phyloP scores from a whole-genome alignment of 2,329 filamentous ascomycete species.

The Penicillium sp. region DNA sequence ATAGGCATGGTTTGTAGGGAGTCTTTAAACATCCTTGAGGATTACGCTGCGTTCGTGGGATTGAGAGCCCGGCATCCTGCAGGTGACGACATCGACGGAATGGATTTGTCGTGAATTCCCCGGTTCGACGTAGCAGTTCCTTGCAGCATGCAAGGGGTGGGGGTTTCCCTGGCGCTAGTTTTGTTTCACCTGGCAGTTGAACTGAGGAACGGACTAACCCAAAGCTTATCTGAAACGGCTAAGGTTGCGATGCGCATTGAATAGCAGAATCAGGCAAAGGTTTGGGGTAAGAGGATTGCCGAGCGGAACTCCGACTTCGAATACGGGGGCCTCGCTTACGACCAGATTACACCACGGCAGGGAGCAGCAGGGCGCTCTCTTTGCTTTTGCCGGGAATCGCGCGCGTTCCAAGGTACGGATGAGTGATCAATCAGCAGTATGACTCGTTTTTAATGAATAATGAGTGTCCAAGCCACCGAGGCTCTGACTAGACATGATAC shows the following conservation, averaged over 20 bases:
- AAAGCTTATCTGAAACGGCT: slow-evolving; percentile 1
- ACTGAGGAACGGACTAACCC: background rate
- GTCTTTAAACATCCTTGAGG: background rate
- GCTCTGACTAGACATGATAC: background rate
- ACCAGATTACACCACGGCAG: background rate
- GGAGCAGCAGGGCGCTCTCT: background rate
- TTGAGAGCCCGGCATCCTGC: too few relatives aligned
- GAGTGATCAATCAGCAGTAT: background rate
- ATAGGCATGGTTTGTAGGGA: background rate
- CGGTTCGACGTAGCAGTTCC: too few relatives aligned
- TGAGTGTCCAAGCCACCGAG: background rate
- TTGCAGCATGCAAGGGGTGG: background rate
- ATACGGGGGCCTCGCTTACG: background rate
- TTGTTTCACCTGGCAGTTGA: background rate
- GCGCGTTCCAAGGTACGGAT: background rate
- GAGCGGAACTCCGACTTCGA: background rate
- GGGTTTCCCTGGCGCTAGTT: background rate
- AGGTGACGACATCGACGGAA: too few relatives aligned
- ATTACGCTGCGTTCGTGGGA: background rate
- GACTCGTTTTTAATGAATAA: background rate
- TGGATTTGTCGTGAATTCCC: background rate
- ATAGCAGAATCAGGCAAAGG: background rate
- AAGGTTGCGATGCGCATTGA: background rate
- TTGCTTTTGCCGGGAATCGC: background rate
- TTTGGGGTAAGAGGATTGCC: background rate